Evolutionary conservation across 768 basidiomycete species (phyloP), one percentile per base, ranked within the genome.

Genomic region (Agrocybe pediades): DNA sequence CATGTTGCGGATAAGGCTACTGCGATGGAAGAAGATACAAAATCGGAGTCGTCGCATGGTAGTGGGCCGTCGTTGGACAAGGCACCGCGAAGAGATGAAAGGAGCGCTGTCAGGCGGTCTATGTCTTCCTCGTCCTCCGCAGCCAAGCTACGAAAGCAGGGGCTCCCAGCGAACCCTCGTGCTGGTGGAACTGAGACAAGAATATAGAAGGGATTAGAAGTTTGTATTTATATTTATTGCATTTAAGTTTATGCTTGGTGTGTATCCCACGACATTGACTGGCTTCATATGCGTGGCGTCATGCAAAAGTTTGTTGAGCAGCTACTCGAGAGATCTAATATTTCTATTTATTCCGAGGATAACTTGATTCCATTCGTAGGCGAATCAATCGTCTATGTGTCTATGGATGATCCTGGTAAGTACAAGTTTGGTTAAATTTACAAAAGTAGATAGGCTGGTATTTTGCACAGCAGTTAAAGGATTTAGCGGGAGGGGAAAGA

Each of bases 81-180:
- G n/a, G n/a, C n/a, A n/a, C n/a, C n/a, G n/a, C 33, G 33, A 36
- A 13, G 11, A 3, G 33, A 36, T 36, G 33, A 36, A n/a, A n/a
- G n/a, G n/a, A n/a, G n/a, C n/a, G n/a, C n/a, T n/a, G n/a, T 20
- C 30, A 46, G 16, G 20, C 23, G 41, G 29, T 46, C 55, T 1
- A 25, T 33, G 17, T 24, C 49, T 21, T 39, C 54, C 13, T 51
- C 54, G 26, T 55, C 49, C 8, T 39, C 39, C 19, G 9, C 20
- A 24, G 46, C 17, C 26, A 55, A 46, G 21, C 36, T 41, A 23
- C 41, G 24, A 17, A 39, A 24, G 21, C 49, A 33, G 20, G 55
- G 51, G 9, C 30, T 57, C 9, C 51, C 55, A 8, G 33, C 46
- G 5, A 52, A 41, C 29, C 55, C 50, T 49, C 51, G 46, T n/a